Conservation (phyloP, 129 eudicot genomes). For the Chrysanthemum makinoi region DNA sequence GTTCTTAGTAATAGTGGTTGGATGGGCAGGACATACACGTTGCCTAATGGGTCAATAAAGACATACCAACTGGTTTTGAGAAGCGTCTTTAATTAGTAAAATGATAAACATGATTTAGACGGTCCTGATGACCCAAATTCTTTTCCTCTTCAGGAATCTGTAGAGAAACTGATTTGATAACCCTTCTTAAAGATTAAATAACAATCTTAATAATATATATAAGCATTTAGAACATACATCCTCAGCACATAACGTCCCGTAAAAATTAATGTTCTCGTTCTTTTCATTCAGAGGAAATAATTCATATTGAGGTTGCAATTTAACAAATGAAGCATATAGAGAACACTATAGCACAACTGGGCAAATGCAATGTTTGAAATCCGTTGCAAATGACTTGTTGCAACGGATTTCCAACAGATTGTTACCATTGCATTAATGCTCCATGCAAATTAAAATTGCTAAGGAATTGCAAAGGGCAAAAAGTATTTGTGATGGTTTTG, state of each 20-base stretch:
- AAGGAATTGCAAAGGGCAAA: no score
- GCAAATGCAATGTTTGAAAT: no score
- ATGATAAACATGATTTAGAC: constrained; percentile 81
- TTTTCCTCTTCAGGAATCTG: constrained; percentile 92
- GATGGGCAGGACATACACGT: no score
- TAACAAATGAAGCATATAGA: no score
- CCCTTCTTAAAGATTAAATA: neutral
- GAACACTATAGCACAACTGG: no score
- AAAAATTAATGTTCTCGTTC: constrained; percentile 77
- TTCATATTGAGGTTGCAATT: no score
- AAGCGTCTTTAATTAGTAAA: constrained; percentile 44
- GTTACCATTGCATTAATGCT: no score
- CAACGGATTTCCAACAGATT: no score
- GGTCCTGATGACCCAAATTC: constrained; percentile 62
- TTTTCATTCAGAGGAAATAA: constrained; percentile 54
- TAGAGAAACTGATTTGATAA: constrained; percentile 3
- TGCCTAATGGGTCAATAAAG: neutral
- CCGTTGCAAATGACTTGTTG: no score
- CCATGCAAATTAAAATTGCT: no score
- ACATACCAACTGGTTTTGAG: constrained; percentile 59
- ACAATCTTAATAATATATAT: neutral
- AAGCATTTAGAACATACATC: constrained; percentile 48
- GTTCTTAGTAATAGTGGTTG: neutral
- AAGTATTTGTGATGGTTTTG: no score
- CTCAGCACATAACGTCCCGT: constrained; percentile 91